These are phyloP conservation scores for Lanmaoa pseudosensibilis DNA, from an alignment of 768 basidiomycete genomes.

Conservation along the genomic window DNA sequence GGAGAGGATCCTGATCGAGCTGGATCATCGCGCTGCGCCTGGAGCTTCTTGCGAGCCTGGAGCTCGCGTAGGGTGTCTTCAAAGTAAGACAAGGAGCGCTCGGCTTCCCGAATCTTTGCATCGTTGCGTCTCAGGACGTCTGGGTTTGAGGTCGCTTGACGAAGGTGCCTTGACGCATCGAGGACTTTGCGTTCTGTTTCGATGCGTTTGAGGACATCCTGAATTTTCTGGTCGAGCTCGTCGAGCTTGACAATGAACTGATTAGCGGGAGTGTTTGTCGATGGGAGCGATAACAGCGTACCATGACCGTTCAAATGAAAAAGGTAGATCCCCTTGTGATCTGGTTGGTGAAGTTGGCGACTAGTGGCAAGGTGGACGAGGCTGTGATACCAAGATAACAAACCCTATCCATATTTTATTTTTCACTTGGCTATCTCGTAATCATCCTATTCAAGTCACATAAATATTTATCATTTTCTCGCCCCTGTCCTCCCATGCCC, in stretches of 20 bases:
- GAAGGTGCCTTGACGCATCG: constrained; percentile 76
- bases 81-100: constrained; percentile 83
- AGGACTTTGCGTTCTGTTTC: constrained; percentile 91
- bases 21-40: constrained; percentile 55
- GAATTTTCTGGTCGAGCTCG: constrained; percentile 91
- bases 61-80: constrained; percentile 83
- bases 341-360: constrained; percentile 7
- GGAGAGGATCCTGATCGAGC: constrained; percentile 51
- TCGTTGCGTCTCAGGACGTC: constrained; percentile 83
- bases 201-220: constrained; percentile 86
- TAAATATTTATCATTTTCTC: constrained; percentile 10
- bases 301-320: constrained; percentile 31
- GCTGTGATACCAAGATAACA: constrained; percentile 33
- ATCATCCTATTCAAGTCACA: constrained; percentile 8
- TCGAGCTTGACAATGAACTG: constrained; percentile 25
- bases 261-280: constrained; percentile 4
- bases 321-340: constrained; percentile 18
- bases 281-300: constrained; percentile 19
- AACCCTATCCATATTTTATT: constrained; percentile 8
- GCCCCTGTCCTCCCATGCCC: constrained; percentile 27
- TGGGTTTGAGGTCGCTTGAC: constrained; percentile 80
- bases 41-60: constrained; percentile 70
- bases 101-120: constrained; percentile 83
- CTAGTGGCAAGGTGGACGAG: constrained; percentile 26
- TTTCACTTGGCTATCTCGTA: constrained; percentile 31